Evolutionary conservation across 306 rosid genomes (phyloP), one percentile per base, ranked within the genome.

Genomic region (Medicago lupulina): DNA sequence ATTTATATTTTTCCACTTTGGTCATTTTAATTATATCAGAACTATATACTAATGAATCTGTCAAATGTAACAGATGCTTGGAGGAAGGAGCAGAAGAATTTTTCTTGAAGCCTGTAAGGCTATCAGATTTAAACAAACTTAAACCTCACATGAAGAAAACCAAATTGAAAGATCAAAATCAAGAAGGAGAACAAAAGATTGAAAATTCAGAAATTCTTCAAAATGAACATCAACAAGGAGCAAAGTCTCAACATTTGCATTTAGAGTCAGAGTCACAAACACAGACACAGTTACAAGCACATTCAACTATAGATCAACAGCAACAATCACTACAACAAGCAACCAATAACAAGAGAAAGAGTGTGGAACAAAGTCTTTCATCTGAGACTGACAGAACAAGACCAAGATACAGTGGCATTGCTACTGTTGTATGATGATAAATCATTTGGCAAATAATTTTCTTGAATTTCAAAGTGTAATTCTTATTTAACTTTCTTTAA

Each of bases 51-150:
- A 70, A 83, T 71, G 21, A 75, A 38, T n/a, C 36, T 41, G 17
- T 60, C 7, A 19, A 57, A 19, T 21, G 31, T 44, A 81, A 72
- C 84, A 94, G 97, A 84, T 94, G 98, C 57, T 86, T 94, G 57
- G 97, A 90, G 82, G 93, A 94, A 90, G 98, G 98, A 44, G 98
- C 96, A 62, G 96, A 94, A 40, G 98, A 94, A 36, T 94, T 91
- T 80, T 89, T 94, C 86, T 88, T 94, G 87, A 94, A 94, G 81
- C 98, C 98, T 21, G 97, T 94, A 53, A 85, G 89, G 80, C 74
- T 78, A 19, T 47, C 94, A n/a, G 98, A 94, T 77, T 70, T 94
- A 83, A 86, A 54, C 67, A 86, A 70, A 84, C 94, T 94, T 19
- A 84, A 61, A 84, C 91, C 98, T 40, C 95, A 87, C 64, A 82